phyloP scores from a whole-genome alignment of 768 basidiomycete genomes.

The Russula abietina region DNA sequence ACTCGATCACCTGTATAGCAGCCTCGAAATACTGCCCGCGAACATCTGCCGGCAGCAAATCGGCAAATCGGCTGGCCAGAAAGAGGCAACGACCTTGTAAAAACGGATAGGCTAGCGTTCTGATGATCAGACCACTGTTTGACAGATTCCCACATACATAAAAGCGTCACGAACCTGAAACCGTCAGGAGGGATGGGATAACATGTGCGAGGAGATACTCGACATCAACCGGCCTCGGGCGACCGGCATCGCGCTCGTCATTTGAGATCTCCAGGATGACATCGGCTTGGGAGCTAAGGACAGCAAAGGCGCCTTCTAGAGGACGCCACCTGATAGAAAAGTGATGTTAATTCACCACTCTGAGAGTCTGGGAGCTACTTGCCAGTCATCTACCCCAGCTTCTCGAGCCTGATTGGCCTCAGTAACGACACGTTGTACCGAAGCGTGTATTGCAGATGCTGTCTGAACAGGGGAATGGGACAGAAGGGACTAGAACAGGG shows the following conservation, averaged over 20 bases:
- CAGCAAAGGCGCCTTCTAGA: slow-evolving; percentile 78
- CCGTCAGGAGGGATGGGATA: slow-evolving; percentile 67
- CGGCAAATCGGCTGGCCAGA: slow-evolving; percentile 85
- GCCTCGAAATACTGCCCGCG: slow-evolving; percentile 85
- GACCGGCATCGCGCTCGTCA: slow-evolving; percentile 62
- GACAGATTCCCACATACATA: not conserved
- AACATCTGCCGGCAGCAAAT: slow-evolving; percentile 61
- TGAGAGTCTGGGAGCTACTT: slow-evolving; percentile 24
- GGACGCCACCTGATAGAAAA: slow-evolving; percentile 72
- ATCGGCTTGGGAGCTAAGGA: slow-evolving; percentile 75
- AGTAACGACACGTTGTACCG: slow-evolving; percentile 48
- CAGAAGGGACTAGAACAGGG: slow-evolving; percentile 45
- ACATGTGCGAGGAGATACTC: slow-evolving; percentile 68
- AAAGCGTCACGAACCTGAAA: slow-evolving; percentile 51
- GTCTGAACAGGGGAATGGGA: slow-evolving; percentile 49
- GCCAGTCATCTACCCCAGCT: slow-evolving; percentile 60
- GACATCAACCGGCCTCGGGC: slow-evolving; percentile 67
- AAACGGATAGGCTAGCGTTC: slow-evolving; percentile 71
- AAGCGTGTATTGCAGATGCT: slow-evolving; percentile 46
- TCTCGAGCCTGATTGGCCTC: slow-evolving; percentile 52
- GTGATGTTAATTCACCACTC: slow-evolving; percentile 1
- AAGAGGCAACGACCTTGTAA: slow-evolving; percentile 93
- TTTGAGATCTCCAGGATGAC: slow-evolving; percentile 70
- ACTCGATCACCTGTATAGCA: slow-evolving; percentile 79
- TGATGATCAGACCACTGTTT: not conserved